Conservation (phyloP, 1,284 basidiomycete species). For the Somion occarium region DNA sequence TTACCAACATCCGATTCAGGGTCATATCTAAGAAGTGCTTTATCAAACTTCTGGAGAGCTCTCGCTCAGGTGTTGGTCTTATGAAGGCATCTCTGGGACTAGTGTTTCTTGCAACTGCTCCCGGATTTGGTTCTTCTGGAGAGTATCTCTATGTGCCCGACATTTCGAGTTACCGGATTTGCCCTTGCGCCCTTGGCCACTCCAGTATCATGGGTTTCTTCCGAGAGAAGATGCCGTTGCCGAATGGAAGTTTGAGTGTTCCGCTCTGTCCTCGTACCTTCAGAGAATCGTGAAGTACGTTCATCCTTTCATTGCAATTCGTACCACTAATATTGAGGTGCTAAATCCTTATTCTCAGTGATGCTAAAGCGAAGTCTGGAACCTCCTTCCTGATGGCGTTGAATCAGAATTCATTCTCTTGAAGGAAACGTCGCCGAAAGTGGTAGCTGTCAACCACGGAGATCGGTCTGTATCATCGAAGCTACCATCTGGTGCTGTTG, state of each 20-base stretch:
- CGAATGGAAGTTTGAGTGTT: too few relatives aligned
- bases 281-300: constrained; percentile 45
- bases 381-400: constrained; percentile 56
- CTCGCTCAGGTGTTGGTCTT: constrained; percentile 48
- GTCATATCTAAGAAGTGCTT: constrained; percentile 53
- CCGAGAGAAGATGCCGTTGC: constrained; percentile 47
- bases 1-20: constrained; percentile 52
- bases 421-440: constrained; percentile 42
- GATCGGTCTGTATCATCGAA: constrained; percentile 47
- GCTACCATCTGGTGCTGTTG: constrained; percentile 24
- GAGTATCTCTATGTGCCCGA: constrained; percentile 58
- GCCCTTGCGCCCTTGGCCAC: constrained; percentile 50
- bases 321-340: constrained; percentile 1
- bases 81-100: constrained; percentile 44
- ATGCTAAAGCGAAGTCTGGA: constrained; percentile 34
- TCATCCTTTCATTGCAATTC: too few relatives aligned
- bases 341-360: constrained; percentile 22
- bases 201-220: constrained; percentile 61
- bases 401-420: constrained; percentile 69
- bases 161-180: constrained; percentile 39
- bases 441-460: constrained; percentile 41
- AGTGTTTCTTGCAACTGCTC: constrained; percentile 29
- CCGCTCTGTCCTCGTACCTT: constrained; percentile 55
- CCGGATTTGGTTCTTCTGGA: constrained; percentile 38
- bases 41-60: constrained; percentile 40